phyloP scores from a whole-genome alignment of 2,329 filamentous ascomycete species.

The Pseudovirgaria hyperparasitica region DNA sequence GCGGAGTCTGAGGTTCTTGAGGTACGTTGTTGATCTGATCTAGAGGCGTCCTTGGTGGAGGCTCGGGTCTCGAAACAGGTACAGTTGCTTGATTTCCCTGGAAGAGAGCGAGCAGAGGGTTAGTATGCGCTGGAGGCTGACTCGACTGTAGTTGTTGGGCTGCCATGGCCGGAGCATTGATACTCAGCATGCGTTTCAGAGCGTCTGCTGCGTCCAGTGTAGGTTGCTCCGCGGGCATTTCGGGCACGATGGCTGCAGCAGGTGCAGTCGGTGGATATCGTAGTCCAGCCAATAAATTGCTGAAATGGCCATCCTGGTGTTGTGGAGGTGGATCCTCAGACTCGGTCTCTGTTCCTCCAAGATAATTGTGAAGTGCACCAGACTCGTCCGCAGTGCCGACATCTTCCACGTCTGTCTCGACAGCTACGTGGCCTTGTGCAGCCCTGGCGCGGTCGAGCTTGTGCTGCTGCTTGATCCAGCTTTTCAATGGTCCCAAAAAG shows the following conservation, averaged over 20 bases:
- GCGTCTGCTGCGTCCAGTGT: conserved; percentile 35
- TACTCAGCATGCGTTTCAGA: conserved; percentile 38
- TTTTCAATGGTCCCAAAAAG: conserved; percentile 73
- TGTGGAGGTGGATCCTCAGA: conserved; percentile 8
- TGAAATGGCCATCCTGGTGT: background rate
- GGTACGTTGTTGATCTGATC: conserved; percentile 40
- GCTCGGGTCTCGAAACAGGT: conserved; percentile 6
- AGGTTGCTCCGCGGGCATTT: conserved; percentile 15
- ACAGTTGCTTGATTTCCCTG: conserved; percentile 21
- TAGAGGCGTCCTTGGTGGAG: conserved; percentile 32
- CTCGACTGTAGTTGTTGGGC: conserved; percentile 9
- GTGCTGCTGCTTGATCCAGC: conserved; percentile 80
- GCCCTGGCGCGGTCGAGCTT: conserved; percentile 50
- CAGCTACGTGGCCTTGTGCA: conserved; percentile 8
- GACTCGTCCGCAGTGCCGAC: conserved; percentile 10
- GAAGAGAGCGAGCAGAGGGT: conserved; percentile 45
- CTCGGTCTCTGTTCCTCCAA: conserved; percentile 14
- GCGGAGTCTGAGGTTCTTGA: conserved; percentile 44
- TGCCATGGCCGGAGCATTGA: conserved; percentile 23
- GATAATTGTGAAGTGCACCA: too few species aligned
- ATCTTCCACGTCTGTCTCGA: conserved; percentile 19
- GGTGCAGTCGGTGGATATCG: background rate
- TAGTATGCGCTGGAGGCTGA: too few species aligned
- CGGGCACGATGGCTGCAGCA: conserved; percentile 15
- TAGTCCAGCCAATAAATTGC: background rate